These are phyloP conservation scores for Fusarium albidum DNA, from an alignment of 2,329 filamentous ascomycete species.

Conservation along the genomic window DNA sequence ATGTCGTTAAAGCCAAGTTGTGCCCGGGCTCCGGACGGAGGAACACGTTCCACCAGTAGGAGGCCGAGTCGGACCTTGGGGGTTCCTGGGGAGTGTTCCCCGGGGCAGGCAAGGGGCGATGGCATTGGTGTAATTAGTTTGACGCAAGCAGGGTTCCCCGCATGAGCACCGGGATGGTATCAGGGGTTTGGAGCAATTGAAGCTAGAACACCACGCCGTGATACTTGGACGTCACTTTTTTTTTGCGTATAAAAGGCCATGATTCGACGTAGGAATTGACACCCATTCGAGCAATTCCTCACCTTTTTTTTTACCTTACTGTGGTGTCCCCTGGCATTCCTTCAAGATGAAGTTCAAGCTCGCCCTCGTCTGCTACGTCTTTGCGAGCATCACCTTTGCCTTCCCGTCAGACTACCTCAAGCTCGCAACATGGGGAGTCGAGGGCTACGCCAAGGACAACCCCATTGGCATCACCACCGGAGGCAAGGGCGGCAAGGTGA, in stretches of 20 bases:
- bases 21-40: background rate
- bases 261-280: too few species aligned
- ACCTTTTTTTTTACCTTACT: background rate
- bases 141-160: conserved; percentile 30
- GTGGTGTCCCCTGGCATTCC: background rate
- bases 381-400: conserved; percentile 20
- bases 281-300: background rate
- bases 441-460: conserved; percentile 45
- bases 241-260: too few species aligned
- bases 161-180: background rate
- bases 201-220: conserved; percentile 2
- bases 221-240: too few species aligned
- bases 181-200: background rate
- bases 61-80: background rate
- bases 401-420: conserved; percentile 31
- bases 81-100: background rate
- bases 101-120: background rate
- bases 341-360: conserved; percentile 29
- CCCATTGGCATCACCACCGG: conserved; percentile 50
- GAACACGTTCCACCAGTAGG: background rate
- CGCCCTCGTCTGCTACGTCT: conserved; percentile 17
- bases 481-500: conserved; percentile 55
- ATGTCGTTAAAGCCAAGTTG: background rate
- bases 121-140: conserved; percentile 35
- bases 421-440: conserved; percentile 35